Evolutionary conservation across 805 yeast genomes (phyloP).

Genomic region (Kockiozyma suomiensis): DNA sequence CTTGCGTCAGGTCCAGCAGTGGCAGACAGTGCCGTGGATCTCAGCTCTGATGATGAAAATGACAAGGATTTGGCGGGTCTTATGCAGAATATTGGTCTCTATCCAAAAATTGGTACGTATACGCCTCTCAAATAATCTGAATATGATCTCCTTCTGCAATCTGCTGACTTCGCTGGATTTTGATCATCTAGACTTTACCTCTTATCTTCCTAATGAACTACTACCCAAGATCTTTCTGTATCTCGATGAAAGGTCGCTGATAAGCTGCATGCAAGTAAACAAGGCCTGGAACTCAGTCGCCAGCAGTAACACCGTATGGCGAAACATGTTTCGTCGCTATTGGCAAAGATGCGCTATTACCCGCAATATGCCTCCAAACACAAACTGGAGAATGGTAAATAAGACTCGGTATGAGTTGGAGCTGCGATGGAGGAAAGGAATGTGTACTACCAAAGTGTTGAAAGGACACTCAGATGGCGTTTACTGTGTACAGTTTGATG

Average conservation of each 20-base stretch:
- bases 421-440: constrained; percentile 38
- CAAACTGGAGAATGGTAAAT: constrained; percentile 38
- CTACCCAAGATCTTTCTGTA: constrained; percentile 21
- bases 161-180: not conserved
- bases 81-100: not conserved
- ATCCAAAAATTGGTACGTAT: not conserved
- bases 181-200: not conserved
- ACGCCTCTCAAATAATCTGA: too few species aligned
- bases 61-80: not conserved
- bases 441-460: constrained; percentile 32
- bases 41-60: not conserved
- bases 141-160: not conserved
- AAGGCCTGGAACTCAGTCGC: constrained; percentile 21
- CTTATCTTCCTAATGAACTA: constrained; percentile 26
- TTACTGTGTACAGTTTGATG: constrained; percentile 72
- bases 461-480: constrained; percentile 83
- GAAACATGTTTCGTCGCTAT: constrained; percentile 11
- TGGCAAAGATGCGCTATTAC: constrained; percentile 16
- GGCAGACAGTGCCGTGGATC: constrained; percentile 3
- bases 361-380: constrained; percentile 6
- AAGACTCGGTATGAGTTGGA: constrained; percentile 36
- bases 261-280: constrained; percentile 25
- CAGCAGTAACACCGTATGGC: constrained; percentile 22
- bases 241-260: constrained; percentile 12
- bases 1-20: not conserved